These are phyloP conservation scores for Gynochthodes officinalis DNA, from an alignment of 257 asterid genomes.

Conservation along the genomic window DNA sequence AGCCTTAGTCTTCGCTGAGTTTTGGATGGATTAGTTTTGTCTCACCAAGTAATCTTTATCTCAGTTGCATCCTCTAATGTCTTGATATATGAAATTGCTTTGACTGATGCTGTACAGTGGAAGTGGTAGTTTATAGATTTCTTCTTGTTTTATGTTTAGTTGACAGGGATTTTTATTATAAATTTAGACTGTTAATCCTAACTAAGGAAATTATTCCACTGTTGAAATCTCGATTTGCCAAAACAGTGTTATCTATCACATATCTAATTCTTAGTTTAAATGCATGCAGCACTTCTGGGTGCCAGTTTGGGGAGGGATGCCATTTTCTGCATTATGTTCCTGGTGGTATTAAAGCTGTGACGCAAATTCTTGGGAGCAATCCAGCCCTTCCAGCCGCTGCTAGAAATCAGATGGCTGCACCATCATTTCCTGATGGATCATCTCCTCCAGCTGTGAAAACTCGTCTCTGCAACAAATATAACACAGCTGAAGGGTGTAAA, in stretches of 20 bases:
- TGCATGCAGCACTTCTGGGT: conserved; percentile 60
- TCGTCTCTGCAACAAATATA: conserved; percentile 63
- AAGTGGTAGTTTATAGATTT: background rate
- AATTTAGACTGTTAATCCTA: background rate
- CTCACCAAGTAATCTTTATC: background rate
- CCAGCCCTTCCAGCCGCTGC: conserved; percentile 58
- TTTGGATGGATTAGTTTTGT: background rate
- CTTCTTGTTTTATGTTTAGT: background rate
- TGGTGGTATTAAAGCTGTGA: conserved; percentile 83
- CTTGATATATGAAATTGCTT: background rate
- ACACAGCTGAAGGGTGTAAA: conserved; percentile 73
- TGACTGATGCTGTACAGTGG: background rate
- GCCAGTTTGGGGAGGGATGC: conserved; percentile 82
- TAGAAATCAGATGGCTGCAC: conserved; percentile 43
- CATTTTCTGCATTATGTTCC: conserved; percentile 84
- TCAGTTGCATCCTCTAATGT: background rate
- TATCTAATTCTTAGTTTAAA: conserved; percentile 4
- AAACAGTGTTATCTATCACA: background rate
- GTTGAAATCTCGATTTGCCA: background rate
- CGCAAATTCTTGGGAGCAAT: conserved; percentile 71
- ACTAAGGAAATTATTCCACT: background rate
- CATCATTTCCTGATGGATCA: conserved; percentile 53
- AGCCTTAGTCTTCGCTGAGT: background rate
- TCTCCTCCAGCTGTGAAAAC: conserved; percentile 59
- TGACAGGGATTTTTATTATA: background rate